Evolutionary conservation across 106 monocot species (phyloP).

Genomic region (Dendrobium catenatum): DNA sequence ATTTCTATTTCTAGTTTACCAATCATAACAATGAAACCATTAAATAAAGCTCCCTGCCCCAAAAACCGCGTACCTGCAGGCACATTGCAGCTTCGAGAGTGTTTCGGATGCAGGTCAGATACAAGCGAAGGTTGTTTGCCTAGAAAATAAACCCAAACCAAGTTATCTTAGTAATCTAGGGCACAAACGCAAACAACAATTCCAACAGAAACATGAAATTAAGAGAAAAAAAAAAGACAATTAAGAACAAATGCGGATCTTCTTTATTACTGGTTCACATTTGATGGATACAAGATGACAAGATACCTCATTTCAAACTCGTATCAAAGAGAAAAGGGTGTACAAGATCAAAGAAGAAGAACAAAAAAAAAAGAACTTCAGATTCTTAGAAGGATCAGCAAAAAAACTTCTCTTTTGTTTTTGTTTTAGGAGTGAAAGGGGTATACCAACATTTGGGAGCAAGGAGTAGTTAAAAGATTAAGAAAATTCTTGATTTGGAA

Average conservation of each 20-base stretch:
- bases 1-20: background rate
- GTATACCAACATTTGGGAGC: background rate
- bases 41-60: background rate
- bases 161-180: background rate
- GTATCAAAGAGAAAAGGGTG: background rate
- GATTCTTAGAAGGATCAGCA: background rate
- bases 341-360: background rate
- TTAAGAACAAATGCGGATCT: too few relatives aligned
- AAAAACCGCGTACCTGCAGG: slow-evolving; percentile 55
- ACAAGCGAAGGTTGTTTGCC: slow-evolving; percentile 72
- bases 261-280: background rate
- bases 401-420: background rate
- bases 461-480: too few relatives aligned
- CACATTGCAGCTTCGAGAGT: slow-evolving; percentile 96
- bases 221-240: background rate
- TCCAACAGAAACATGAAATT: background rate
- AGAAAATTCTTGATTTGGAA: background rate
- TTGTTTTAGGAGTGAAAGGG: background rate
- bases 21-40: background rate
- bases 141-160: slow-evolving; percentile 9
- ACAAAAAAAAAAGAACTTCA: background rate
- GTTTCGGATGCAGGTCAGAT: slow-evolving; percentile 90
- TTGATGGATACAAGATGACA: background rate
- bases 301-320: background rate
- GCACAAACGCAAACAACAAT: background rate